Percentiles rank a stretch among this genome's conserved stretches.
Conservation (phyloP, 83 land plant genomes). For the Larix sibirica region DNA sequence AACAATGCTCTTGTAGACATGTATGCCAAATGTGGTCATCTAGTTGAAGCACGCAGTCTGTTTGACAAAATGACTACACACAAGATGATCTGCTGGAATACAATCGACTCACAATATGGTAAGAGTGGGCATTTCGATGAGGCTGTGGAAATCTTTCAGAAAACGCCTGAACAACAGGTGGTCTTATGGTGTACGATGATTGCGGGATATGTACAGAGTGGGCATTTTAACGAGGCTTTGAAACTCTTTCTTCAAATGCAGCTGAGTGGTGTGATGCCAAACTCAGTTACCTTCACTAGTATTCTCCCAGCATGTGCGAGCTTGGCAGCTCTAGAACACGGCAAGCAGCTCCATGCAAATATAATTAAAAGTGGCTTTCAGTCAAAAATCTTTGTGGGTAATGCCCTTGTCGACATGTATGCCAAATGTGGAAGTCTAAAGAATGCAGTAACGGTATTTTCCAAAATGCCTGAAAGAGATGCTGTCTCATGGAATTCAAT, state of each 20-base stretch:
- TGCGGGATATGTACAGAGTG: constrained; percentile 49
- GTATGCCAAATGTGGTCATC: constrained; percentile 23
- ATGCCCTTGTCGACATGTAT: constrained; percentile 39
- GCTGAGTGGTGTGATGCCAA: constrained; percentile 27
- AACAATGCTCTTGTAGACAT: constrained; percentile 31
- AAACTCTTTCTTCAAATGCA: constrained; percentile 59
- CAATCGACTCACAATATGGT: constrained; percentile 52
- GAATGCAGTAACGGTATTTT: constrained; percentile 18
- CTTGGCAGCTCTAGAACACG: constrained; percentile 37
- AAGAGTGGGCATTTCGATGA: constrained; percentile 58
- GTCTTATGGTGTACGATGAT: constrained; percentile 72
- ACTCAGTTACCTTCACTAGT: constrained; percentile 53
- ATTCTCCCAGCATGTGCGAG: constrained; percentile 62
- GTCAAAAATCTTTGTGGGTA: constrained; percentile 2
- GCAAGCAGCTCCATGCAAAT: constrained; percentile 53
- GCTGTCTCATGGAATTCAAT: constrained; percentile 31
- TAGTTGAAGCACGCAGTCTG: constrained; percentile 22
- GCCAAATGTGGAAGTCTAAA: constrained; percentile 29
- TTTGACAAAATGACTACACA: constrained; percentile 21
- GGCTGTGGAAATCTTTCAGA: constrained; percentile 53
- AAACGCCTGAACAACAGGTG: constrained; percentile 44
- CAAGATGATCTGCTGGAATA: constrained; percentile 51
- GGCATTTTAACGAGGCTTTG: constrained; percentile 42
- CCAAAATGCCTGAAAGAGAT: constrained; percentile 17
- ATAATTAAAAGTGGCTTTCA: constrained; percentile 20